Conservation (phyloP, 1,284 basidiomycete genomes). For the Phellopilus nigrolimitatus region DNA sequence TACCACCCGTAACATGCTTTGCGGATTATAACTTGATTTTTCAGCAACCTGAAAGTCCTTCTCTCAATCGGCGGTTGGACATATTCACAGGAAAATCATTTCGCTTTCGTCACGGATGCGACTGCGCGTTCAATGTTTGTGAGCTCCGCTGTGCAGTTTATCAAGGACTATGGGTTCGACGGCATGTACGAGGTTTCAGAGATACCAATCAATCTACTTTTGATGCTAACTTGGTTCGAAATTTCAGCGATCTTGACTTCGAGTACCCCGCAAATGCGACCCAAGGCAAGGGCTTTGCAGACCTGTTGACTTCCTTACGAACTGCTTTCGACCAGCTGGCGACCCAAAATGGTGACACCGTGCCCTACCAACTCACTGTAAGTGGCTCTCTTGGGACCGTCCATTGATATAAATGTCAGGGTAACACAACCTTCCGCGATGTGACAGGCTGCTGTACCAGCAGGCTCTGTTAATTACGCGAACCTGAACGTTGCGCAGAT, state of each 20-base stretch:
- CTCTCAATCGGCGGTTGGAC: constrained; percentile 78
- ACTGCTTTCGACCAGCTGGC: constrained; percentile 49
- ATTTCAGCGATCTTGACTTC: constrained; percentile 62
- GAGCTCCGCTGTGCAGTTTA: constrained; percentile 59
- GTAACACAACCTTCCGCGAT: too few species aligned
- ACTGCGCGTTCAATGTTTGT: constrained; percentile 67
- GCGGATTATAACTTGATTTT: not conserved
- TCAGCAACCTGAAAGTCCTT: constrained; percentile 74
- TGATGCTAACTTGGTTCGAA: not conserved
- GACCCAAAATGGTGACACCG: constrained; percentile 51
- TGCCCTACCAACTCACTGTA: constrained; percentile 55
- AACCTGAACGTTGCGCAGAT: constrained; percentile 67
- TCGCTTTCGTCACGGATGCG: constrained; percentile 54
- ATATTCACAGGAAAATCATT: constrained; percentile 63
- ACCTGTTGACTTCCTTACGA: constrained; percentile 53
- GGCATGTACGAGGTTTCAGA: constrained; percentile 54
- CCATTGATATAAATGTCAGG: too few species aligned
- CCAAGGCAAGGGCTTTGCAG: constrained; percentile 55
- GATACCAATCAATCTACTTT: constrained; percentile 17
- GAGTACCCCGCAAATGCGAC: constrained; percentile 52
- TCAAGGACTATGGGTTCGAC: constrained; percentile 87
- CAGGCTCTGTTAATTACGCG: constrained; percentile 65
- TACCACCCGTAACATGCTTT: too few species aligned
- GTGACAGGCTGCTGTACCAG: constrained; percentile 49
- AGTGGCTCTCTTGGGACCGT: constrained; percentile 18